Percentiles rank a stretch among this genome's conserved stretches.
Conservation (phyloP, 257 asterid genomes). For the Rauvolfia tetraphylla region DNA sequence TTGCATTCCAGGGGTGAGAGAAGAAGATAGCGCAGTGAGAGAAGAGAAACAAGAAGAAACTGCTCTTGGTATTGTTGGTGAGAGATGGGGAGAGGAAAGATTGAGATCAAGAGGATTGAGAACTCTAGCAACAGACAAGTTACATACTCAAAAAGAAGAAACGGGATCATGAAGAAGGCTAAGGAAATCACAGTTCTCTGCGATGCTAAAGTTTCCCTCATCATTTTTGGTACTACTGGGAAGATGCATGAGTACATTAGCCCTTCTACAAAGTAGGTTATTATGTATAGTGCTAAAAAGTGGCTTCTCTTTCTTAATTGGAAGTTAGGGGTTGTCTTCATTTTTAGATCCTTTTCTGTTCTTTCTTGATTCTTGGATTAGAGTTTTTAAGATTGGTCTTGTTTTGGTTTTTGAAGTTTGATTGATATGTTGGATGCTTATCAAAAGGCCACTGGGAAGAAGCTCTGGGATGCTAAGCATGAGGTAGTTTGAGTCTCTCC, state of each 20-base stretch:
- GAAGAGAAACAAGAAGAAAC: neutral
- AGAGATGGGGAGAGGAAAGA: constrained; percentile 48
- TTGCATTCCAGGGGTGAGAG: neutral
- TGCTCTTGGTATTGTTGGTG: neutral
- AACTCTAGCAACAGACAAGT: constrained; percentile 47
- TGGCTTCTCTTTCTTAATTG: neutral
- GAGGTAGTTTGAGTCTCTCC: constrained; percentile 69
- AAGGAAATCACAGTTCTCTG: constrained; percentile 46
- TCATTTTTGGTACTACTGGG: constrained; percentile 41
- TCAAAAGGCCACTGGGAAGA: constrained; percentile 85
- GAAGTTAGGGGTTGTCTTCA: neutral
- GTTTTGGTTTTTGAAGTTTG: constrained; percentile 36
- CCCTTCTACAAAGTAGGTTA: constrained; percentile 41
- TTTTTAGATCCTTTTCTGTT: neutral
- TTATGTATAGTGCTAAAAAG: neutral
- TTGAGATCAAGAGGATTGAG: constrained; percentile 51
- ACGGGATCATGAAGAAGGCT: constrained; percentile 46
- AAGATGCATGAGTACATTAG: constrained; percentile 50
- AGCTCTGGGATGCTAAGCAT: constrained; percentile 97
- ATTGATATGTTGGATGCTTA: constrained; percentile 79
- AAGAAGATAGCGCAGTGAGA: no score
- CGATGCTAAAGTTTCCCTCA: constrained; percentile 47
- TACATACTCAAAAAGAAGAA: constrained; percentile 46
- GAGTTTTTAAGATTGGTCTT: neutral
- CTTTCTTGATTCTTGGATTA: neutral